Conservation (phyloP, 768 basidiomycete species). For the Phaeotremella fagi region DNA sequence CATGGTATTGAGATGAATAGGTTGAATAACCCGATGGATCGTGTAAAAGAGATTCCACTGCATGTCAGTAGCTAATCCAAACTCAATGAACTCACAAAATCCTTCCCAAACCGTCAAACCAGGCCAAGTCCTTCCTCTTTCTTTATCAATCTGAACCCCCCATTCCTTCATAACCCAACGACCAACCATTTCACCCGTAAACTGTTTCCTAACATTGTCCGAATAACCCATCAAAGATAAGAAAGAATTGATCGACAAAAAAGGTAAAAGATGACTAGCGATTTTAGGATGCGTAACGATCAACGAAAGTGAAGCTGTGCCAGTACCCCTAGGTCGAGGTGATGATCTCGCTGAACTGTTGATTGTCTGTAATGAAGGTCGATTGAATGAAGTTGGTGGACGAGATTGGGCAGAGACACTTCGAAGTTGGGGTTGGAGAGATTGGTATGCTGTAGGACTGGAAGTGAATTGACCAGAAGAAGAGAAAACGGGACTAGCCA, state of each 20-base stretch:
- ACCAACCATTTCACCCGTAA: slow-evolving; percentile 44
- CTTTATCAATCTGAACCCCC: slow-evolving; percentile 29
- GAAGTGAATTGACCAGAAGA: not conserved
- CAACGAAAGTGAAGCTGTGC: slow-evolving; percentile 5
- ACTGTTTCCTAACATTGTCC: slow-evolving; percentile 22
- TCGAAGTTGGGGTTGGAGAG: not conserved
- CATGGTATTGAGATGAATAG: slow-evolving; percentile 42
- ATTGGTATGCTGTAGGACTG: not conserved
- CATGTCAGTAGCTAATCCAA: slow-evolving; percentile 2
- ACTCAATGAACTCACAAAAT: slow-evolving; percentile 32
- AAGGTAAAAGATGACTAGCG: slow-evolving; percentile 29
- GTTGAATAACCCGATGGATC: slow-evolving; percentile 38
- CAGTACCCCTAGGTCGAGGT: not conserved
- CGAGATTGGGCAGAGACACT: slow-evolving; percentile 3
- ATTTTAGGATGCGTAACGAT: slow-evolving; percentile 20
- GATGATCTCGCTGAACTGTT: not conserved
- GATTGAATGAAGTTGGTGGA: not conserved
- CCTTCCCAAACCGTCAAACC: slow-evolving; percentile 48
- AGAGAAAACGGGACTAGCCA: slow-evolving; percentile 6
- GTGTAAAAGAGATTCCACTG: slow-evolving; percentile 47
- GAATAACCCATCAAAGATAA: slow-evolving; percentile 35
- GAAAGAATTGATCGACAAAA: slow-evolving; percentile 41
- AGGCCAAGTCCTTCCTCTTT: slow-evolving; percentile 38
- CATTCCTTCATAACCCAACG: slow-evolving; percentile 43
- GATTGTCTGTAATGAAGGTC: slow-evolving; percentile 1